These are phyloP conservation scores for Zhuliangozyma parablackwelliae DNA, from an alignment of 1,139 yeast species.

Conservation along the genomic window DNA sequence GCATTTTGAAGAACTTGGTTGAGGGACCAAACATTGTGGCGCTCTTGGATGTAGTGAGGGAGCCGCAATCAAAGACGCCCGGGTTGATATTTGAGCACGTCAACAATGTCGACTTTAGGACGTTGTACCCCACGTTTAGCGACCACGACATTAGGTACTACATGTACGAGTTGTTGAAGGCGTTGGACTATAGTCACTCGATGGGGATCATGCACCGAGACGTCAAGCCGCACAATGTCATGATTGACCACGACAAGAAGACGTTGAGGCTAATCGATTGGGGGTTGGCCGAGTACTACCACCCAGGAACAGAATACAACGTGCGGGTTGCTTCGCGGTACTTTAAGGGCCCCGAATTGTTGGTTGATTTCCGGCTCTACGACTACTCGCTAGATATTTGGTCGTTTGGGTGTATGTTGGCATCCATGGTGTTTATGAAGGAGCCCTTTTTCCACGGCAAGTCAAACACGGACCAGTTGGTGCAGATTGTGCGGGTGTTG, in stretches of 20 bases:
- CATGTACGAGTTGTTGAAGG: slow-evolving; percentile 82
- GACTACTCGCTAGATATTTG: slow-evolving; percentile 94
- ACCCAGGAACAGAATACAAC: slow-evolving; percentile 89
- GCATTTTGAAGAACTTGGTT: slow-evolving; percentile 82
- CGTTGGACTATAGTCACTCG: slow-evolving; percentile 90
- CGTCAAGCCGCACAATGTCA: slow-evolving; percentile 96
- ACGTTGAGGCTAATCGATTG: slow-evolving; percentile 86
- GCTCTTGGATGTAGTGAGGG: slow-evolving; percentile 82
- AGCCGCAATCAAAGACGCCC: slow-evolving; percentile 87
- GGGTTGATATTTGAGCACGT: slow-evolving; percentile 90
- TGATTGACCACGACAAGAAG: slow-evolving; percentile 85
- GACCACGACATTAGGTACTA: slow-evolving; percentile 82
- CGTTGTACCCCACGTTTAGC: slow-evolving; percentile 84
- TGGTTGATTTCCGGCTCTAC: slow-evolving; percentile 89
- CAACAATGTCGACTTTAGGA: slow-evolving; percentile 85
- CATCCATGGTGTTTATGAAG: slow-evolving; percentile 92
- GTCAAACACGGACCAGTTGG: slow-evolving; percentile 92
- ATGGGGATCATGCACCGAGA: slow-evolving; percentile 99
- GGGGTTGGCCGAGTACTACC: slow-evolving; percentile 98
- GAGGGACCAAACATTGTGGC: slow-evolving; percentile 84
- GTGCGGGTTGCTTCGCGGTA: slow-evolving; percentile 98
- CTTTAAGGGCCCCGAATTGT: slow-evolving; percentile 94
- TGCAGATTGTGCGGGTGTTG: slow-evolving; percentile 87
- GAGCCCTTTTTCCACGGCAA: slow-evolving; percentile 98
- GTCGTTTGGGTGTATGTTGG: slow-evolving; percentile 97